These are phyloP conservation scores for Alternaria arborescens DNA, from an alignment of 2,329 filamentous ascomycete species.

Conservation along the genomic window DNA sequence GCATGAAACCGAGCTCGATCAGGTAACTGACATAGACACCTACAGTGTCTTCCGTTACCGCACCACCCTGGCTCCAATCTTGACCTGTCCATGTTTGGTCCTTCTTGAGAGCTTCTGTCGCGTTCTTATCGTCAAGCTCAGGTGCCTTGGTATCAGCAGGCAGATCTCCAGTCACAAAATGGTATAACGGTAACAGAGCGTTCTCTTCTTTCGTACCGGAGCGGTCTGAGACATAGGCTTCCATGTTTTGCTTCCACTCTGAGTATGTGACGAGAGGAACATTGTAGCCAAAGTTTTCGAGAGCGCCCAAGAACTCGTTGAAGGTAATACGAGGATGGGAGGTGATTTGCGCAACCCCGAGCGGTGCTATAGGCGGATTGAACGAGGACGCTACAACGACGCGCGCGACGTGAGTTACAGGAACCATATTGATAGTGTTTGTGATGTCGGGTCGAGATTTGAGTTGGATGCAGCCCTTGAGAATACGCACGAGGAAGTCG, in stretches of 20 bases:
- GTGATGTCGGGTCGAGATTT: slow-evolving; percentile 74
- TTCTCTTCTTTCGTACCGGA: slow-evolving; percentile 70
- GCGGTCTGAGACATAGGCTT: slow-evolving; percentile 69
- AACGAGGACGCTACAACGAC: slow-evolving; percentile 79
- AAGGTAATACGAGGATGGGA: slow-evolving; percentile 79
- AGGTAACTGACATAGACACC: slow-evolving; percentile 72
- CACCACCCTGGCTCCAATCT: slow-evolving; percentile 64
- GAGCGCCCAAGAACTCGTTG: slow-evolving; percentile 76
- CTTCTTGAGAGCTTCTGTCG: slow-evolving; percentile 68
- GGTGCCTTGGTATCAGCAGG: slow-evolving; percentile 74
- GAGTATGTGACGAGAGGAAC: slow-evolving; percentile 73
- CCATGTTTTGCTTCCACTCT: slow-evolving; percentile 73
- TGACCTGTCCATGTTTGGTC: slow-evolving; percentile 68
- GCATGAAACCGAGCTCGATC: slow-evolving; percentile 69
- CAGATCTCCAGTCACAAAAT: slow-evolving; percentile 76
- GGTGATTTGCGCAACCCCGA: slow-evolving; percentile 79
- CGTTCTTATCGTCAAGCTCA: slow-evolving; percentile 77
- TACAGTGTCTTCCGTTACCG: slow-evolving; percentile 67
- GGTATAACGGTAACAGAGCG: slow-evolving; percentile 74
- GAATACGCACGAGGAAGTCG: slow-evolving; percentile 87
- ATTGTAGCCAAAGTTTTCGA: slow-evolving; percentile 77
- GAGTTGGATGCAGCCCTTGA: slow-evolving; percentile 88
- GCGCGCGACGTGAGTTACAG: slow-evolving; percentile 83
- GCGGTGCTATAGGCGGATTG: slow-evolving; percentile 63
- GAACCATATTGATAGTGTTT: slow-evolving; percentile 90